Conservation (phyloP, 73 alveolate genomes). For the Tetrahymena malaccensis region DNA sequence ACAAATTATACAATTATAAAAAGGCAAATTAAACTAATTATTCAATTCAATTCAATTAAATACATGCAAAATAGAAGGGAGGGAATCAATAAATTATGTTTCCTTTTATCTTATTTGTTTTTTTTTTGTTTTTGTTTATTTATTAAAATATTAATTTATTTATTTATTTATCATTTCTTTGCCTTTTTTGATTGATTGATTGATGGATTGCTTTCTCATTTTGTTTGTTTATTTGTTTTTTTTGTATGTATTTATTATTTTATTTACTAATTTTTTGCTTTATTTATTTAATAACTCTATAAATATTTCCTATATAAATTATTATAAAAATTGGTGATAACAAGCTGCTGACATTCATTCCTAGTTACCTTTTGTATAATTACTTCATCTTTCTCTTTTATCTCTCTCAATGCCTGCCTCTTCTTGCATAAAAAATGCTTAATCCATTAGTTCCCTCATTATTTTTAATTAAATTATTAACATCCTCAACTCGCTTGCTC, state of each 20-base stretch:
- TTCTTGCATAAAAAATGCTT: no score
- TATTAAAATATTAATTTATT: no score
- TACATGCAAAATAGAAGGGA: neutral
- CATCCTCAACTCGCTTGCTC: no score
- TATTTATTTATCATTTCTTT: no score
- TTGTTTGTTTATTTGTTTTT: neutral
- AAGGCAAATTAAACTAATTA: neutral
- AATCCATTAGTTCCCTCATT: neutral
- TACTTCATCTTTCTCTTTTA: neutral
- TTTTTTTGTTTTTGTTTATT: neutral
- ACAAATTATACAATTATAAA: neutral
- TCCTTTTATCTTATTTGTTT: neutral
- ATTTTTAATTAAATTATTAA: no score
- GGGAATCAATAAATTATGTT: neutral
- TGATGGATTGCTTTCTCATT: no score
- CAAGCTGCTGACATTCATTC: neutral
- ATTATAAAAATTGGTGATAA: no score
- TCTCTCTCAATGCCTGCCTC: no score
- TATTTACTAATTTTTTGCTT: no score
- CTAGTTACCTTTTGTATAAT: neutral
- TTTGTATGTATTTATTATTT: neutral
- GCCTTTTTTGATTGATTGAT: neutral
- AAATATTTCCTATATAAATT: neutral
- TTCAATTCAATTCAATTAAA: neutral
- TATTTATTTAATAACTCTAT: neutral